Conservation (phyloP, 192 early-diverging fungal species). For the Backusella westeae region DNA sequence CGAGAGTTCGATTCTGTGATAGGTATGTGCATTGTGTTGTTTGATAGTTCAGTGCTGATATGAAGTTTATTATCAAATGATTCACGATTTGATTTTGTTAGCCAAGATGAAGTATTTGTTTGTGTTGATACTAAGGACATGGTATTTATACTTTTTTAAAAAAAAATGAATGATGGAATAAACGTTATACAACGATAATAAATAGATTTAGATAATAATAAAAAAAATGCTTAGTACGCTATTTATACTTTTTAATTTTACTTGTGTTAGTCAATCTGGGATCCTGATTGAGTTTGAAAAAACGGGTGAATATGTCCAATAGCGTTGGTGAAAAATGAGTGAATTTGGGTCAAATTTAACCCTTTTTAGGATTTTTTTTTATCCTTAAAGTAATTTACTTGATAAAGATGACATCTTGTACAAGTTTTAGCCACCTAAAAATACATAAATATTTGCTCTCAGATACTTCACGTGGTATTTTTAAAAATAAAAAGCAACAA, state of each 20-base stretch:
- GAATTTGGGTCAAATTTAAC: neutral
- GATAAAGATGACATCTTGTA: slow-evolving; percentile 3
- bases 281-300: neutral
- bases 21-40: neutral
- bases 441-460: neutral
- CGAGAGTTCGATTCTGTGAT: neutral
- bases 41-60: neutral
- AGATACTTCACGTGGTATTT: neutral
- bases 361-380: neutral
- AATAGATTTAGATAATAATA: neutral
- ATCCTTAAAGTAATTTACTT: neutral
- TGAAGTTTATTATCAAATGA: neutral
- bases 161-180: neutral
- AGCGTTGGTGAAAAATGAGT: neutral
- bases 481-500: neutral
- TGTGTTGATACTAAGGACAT: neutral
- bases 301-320: neutral
- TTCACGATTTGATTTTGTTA: neutral
- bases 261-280: neutral
- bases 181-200: slow-evolving; percentile 1
- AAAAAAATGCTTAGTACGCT: neutral
- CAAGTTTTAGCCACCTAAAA: neutral
- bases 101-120: neutral
- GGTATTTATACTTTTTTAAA: neutral
- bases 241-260: slow-evolving; percentile 10